A percentile compares a stretch with the other conserved stretches of the same genome.
Evolutionary conservation across 768 basidiomycete genomes (phyloP).

Genomic region (Chalciporus sphaerocephalus): DNA sequence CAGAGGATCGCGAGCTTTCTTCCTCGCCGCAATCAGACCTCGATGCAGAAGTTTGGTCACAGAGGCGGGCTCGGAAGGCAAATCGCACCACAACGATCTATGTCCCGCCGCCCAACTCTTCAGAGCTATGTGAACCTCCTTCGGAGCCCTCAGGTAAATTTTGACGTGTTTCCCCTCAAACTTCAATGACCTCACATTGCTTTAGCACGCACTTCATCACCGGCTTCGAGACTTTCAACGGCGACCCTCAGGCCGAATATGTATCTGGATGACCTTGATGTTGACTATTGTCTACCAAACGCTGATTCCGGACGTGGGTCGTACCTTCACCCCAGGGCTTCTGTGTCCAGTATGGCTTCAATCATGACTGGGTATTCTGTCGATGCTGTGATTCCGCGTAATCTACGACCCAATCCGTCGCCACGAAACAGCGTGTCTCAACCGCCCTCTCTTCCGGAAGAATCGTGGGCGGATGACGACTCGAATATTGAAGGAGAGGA

Average conservation of each 20-base stretch:
- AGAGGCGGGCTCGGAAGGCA: slow-evolving; percentile 13
- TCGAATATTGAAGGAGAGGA: slow-evolving; percentile 33
- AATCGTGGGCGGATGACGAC: slow-evolving; percentile 19
- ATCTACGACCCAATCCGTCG: slow-evolving; percentile 14
- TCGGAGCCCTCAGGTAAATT: slow-evolving; percentile 13
- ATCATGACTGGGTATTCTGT: slow-evolving; percentile 54
- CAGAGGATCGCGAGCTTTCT: slow-evolving; percentile 45
- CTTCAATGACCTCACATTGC: neutral
- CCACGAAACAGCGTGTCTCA: slow-evolving; percentile 10
- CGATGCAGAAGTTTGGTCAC: slow-evolving; percentile 5
- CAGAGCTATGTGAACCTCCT: slow-evolving; percentile 4
- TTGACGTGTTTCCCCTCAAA: neutral
- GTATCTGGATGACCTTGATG: slow-evolving; percentile 30
- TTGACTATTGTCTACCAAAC: slow-evolving; percentile 26
- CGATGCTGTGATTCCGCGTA: slow-evolving; percentile 51
- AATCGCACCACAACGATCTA: slow-evolving; percentile 23
- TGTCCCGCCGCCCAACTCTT: slow-evolving; percentile 4
- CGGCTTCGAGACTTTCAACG: slow-evolving; percentile 28
- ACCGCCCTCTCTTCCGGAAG: slow-evolving; percentile 14
- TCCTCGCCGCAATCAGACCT: slow-evolving; percentile 14
- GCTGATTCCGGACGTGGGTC: slow-evolving; percentile 16
- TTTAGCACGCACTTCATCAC: slow-evolving; percentile 17
- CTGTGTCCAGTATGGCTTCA: slow-evolving; percentile 53
- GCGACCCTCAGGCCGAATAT: slow-evolving; percentile 15
- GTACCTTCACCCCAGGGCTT: slow-evolving; percentile 29